Percentiles rank a stretch among this genome's conserved stretches.
These are phyloP conservation scores for Rhynchospora breviuscula DNA, from an alignment of 176 grass and related monocot genomes.

Conservation along the genomic window DNA sequence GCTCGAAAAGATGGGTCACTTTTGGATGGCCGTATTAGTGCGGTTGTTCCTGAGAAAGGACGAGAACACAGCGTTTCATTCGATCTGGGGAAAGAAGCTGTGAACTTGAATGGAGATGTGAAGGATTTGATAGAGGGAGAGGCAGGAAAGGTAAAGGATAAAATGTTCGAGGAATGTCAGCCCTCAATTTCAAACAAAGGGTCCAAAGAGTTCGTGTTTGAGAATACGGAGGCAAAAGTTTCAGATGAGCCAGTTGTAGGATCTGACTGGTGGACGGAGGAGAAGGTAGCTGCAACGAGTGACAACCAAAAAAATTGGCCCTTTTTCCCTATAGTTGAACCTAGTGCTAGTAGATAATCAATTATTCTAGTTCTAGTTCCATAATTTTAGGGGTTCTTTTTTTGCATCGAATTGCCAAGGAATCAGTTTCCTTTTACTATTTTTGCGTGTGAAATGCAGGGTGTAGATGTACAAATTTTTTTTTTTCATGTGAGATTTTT, in stretches of 20 bases:
- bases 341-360: conserved; percentile 7
- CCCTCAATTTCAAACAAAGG: not conserved
- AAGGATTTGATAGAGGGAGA: not conserved
- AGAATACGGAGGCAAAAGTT: conserved; percentile 11
- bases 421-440: not conserved
- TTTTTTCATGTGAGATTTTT: conserved; percentile 9
- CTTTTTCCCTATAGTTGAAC: conserved; percentile 30
- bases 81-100: not conserved
- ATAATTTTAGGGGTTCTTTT: not conserved
- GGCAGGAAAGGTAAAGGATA: not conserved
- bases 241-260: not conserved
- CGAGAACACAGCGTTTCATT: conserved; percentile 14
- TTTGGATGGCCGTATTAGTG: conserved; percentile 30
- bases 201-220: conserved; percentile 37
- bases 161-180: not conserved
- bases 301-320: conserved; percentile 30
- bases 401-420: not conserved
- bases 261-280: not conserved
- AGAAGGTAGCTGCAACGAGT: not conserved
- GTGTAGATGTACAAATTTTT: not conserved
- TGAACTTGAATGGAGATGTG: not conserved
- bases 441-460: not conserved
- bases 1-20: conserved; percentile 28
- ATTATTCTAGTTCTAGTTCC: not conserved
- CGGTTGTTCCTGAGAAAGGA: not conserved